Evolutionary conservation across 2,329 filamentous ascomycete genomes (phyloP).

Genomic region (Alternaria rosae): DNA sequence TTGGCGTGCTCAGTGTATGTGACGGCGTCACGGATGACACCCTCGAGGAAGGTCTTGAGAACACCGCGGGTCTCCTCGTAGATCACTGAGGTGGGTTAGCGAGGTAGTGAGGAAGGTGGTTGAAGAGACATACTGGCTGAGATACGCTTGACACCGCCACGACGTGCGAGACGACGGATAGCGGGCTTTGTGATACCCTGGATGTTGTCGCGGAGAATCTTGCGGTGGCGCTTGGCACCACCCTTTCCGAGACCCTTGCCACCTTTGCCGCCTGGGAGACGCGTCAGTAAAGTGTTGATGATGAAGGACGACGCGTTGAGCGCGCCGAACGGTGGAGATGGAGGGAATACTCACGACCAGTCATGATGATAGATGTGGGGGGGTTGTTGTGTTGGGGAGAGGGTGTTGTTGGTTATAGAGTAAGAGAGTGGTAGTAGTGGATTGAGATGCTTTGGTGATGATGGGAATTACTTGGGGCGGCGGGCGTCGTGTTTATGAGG

Average conservation of each 20-base stretch:
- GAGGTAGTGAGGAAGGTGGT: not conserved
- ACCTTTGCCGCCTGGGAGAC: constrained; percentile 59
- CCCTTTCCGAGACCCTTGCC: constrained; percentile 64
- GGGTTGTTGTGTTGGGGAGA: constrained; percentile 23
- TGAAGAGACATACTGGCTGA: constrained; percentile 54
- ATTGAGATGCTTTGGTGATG: constrained; percentile 20
- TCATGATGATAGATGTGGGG: constrained; percentile 48
- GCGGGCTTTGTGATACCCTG: constrained; percentile 64
- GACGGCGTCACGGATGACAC: constrained; percentile 78
- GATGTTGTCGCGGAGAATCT: constrained; percentile 65
- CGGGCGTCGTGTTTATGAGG: constrained; percentile 33
- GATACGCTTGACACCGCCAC: constrained; percentile 63
- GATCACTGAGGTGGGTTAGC: constrained; percentile 65
- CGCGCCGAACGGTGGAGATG: constrained; percentile 13
- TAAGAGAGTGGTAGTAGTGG: constrained; percentile 4
- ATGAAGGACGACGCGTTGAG: constrained; percentile 17
- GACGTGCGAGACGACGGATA: constrained; percentile 63
- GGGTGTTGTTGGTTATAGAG: not conserved
- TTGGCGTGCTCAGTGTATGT: constrained; percentile 83
- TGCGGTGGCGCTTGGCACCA: constrained; percentile 63
- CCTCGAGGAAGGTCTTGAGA: constrained; percentile 79
- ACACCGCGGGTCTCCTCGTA: constrained; percentile 81
- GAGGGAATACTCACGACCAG: constrained; percentile 52
- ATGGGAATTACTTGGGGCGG: constrained; percentile 27
- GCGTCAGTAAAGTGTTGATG: constrained; percentile 40